These are phyloP conservation scores for Penicillium goetzii DNA, from an alignment of 495 filamentous ascomycete genomes.

Conservation along the genomic window DNA sequence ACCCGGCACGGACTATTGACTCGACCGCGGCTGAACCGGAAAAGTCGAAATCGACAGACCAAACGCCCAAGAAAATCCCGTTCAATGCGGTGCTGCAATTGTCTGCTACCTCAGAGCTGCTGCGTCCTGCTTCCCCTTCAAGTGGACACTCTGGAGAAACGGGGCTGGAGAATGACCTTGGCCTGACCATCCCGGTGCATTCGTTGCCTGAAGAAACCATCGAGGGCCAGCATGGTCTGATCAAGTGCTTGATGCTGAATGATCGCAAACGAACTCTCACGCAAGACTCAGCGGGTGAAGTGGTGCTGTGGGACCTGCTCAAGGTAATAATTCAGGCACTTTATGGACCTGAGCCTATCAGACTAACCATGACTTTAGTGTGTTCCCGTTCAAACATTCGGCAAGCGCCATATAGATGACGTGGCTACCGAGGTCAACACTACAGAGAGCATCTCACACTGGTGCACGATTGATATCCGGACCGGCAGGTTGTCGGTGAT, in stretches of 20 bases:
- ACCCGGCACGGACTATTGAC: slow-evolving; percentile 53
- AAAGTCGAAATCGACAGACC: slow-evolving; percentile 8
- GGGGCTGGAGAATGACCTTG: slow-evolving; percentile 60
- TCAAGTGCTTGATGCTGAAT: slow-evolving; percentile 91
- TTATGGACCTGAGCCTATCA: neutral
- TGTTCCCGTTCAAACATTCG: slow-evolving; percentile 80
- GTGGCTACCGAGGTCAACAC: slow-evolving; percentile 88
- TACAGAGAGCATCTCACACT: slow-evolving; percentile 83
- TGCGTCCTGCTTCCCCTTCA: slow-evolving; percentile 50
- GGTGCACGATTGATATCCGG: slow-evolving; percentile 92
- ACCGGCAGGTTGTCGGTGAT: slow-evolving; percentile 90
- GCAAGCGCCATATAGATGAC: slow-evolving; percentile 91
- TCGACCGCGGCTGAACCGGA: slow-evolving; percentile 21
- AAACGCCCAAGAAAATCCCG: slow-evolving; percentile 67
- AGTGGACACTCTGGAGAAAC: slow-evolving; percentile 60
- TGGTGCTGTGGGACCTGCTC: slow-evolving; percentile 93
- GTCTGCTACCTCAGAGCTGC: slow-evolving; percentile 81
- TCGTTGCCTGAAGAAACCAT: slow-evolving; percentile 83
- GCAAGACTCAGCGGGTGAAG: slow-evolving; percentile 91
- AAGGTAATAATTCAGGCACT: slow-evolving; percentile 54
- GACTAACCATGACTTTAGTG: slow-evolving; percentile 58
- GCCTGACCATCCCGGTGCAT: slow-evolving; percentile 66
- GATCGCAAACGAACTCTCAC: slow-evolving; percentile 88
- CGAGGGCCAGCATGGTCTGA: slow-evolving; percentile 91
- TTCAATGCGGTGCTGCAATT: slow-evolving; percentile 74